Conservation (phyloP, 441 rosid species). For the Isatis lusitanica region DNA sequence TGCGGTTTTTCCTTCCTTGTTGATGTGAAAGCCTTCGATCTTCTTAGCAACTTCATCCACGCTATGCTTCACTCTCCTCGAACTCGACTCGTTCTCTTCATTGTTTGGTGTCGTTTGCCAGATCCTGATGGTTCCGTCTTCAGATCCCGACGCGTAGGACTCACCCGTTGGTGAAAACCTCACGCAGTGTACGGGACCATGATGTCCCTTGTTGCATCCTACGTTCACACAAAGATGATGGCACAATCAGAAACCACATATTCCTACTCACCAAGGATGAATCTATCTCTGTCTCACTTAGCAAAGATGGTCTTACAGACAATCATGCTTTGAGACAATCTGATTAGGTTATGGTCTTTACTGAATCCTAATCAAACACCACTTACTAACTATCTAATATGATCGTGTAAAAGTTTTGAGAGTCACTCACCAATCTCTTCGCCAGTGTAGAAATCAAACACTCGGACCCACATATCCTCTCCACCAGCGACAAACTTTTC, state of each 20-base stretch:
- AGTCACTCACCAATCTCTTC: conserved; percentile 72
- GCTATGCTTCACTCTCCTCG: conserved; percentile 57
- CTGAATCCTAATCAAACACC: neutral
- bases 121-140: conserved; percentile 95
- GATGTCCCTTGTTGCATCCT: conserved; percentile 99
- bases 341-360: neutral
- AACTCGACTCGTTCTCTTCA: conserved; percentile 44
- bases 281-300: too few relatives aligned
- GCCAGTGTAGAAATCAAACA: conserved; percentile 87
- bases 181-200: conserved; percentile 93
- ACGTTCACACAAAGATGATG: conserved; percentile 10
- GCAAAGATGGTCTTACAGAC: neutral
- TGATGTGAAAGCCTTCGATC: conserved; percentile 67
- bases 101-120: conserved; percentile 76
- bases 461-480: conserved; percentile 47
- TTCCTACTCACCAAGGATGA: too few relatives aligned
- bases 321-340: neutral
- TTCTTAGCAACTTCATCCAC: conserved; percentile 68
- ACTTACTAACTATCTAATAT: neutral
- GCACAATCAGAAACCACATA: neutral
- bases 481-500: conserved; percentile 90
- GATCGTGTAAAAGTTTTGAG: neutral
- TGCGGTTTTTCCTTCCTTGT: conserved; percentile 51
- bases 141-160: conserved; percentile 95
- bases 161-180: conserved; percentile 95